Base-by-base conservation (phyloP, 176 grass and related monocot genomes). In the Cocos nucifera region DNA sequence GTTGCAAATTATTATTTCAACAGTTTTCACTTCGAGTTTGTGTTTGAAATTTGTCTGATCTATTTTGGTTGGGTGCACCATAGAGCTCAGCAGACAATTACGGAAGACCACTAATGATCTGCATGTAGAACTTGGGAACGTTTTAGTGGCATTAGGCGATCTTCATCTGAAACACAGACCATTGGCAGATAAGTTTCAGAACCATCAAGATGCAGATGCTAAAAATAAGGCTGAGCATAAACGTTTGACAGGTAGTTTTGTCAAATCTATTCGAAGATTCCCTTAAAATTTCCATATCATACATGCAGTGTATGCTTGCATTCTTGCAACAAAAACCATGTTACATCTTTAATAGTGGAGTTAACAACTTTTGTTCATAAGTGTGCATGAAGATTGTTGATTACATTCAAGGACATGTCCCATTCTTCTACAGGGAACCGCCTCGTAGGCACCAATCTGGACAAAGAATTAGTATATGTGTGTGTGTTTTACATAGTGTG, bases 151-250 rank as follows among this genome's bases (percentile, higher is more conserved):
- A 57, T 29, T 89, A 20, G 64, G 74, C 84, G 75, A 85, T 74
- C 72, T 95, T 74, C 82, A 95, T 65, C 84, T 87, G 69, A 84
- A 75, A 65, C 91, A 95, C 77, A 84, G 54, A 35, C 70, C 74
- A 32, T 63, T 90, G 56, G 73, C 77, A 71, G 72, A 68, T 35
- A 72, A 75, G 49, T 65, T 77, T 32, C 86, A 84, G 22, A 72
- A 83, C 23, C 75, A 84, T 51, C 80, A 69, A 77, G 81, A 87
- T 71, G 57, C 17, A 3, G 80, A 59, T 74, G 63, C 70, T 32
- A 73, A 48, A 75, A 77, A 71, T 59, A 95, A 81, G 72, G 80
- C 77, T 65, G 78, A 95, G 70, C 80, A 76, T 50, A 87, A 83
- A 87, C 69, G 68, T 22, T 67, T 95, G 19, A 74, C 64, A 95